Base-by-base conservation (phyloP, 805 yeast genomes). In the Saccharomycopsis amapae region DNA sequence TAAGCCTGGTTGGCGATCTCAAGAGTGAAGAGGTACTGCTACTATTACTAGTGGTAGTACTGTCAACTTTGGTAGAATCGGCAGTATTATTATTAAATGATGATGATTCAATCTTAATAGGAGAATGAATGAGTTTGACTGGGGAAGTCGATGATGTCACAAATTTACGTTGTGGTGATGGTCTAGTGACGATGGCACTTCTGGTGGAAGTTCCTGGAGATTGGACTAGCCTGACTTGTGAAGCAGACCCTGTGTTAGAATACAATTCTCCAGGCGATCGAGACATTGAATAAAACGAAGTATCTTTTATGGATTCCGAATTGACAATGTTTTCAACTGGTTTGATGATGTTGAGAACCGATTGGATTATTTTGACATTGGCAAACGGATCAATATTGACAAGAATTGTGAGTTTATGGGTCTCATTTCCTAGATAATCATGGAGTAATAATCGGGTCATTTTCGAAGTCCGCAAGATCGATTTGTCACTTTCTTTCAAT, bases 361-460 rank as follows among this genome's bases (percentile, higher is more conserved):
- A 63, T 13, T 53, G 37, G 5, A 62, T 58, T 3, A 64, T 51
- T 12, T 62, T 62, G 41, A 59, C 62, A 42, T 69, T 72, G 4
- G 67, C 67, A 38, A 54, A 55, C 4, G 68, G 65, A 56, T 72
- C 74, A 15, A 69, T 48, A 7, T 63, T 66, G 24, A 67, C 66
- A 33, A 72, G 52, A 24, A 69, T 60, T 2, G 60, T 56, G 4
- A 70, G 58, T n/a, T 32, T 10, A 44, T 49, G 44, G 20, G 58
- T 58, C 20, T 53, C 54, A 7, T 49, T 46, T 41, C 64, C 63
- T 25, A 67, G 61, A 41, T 64, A 65, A 53, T 74, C 78, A 24
- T 73, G 62, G 39, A 76, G 63, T 3, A 76, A 59, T 26, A 76
- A 51, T 53, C 76, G 68, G 4, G 77, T 72, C 19, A 75, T 60